Evolutionary conservation across 139 green algal species (phyloP).

Genomic region (Closterium sp.): DNA sequence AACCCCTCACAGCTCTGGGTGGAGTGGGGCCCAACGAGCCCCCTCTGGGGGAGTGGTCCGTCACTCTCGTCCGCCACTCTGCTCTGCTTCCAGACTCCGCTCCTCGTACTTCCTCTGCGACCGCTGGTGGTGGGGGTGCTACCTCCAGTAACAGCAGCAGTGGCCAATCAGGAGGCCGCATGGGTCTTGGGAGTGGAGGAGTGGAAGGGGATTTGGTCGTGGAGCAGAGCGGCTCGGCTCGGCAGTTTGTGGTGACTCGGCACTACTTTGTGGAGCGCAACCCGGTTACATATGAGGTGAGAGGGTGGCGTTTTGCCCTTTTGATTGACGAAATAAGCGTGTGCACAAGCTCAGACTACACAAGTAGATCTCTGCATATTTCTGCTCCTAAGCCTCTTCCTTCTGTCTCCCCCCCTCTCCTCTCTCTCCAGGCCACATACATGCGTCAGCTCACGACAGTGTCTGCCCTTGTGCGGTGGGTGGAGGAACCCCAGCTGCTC

Average conservation of each 20-base stretch:
- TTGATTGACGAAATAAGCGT: too few species aligned
- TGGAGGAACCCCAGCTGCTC: conserved; percentile 45
- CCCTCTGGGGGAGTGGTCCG: background rate
- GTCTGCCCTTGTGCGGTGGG: conserved; percentile 27
- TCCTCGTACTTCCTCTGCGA: background rate
- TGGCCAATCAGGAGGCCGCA: background rate
- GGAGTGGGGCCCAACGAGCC: background rate
- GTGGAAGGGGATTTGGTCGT: background rate
- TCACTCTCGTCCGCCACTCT: background rate
- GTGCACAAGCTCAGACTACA: too few species aligned
- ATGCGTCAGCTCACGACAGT: conserved; percentile 28
- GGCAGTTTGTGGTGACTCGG: conserved; percentile 43
- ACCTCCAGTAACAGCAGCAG: conserved; percentile 1
- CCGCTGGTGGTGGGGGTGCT: background rate
- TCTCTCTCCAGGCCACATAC: conserved; percentile 33
- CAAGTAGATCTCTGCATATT: too few species aligned
- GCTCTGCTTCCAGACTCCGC: background rate
- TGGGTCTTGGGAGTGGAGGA: too few species aligned
- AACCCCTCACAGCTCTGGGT: background rate
- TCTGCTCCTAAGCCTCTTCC: too few species aligned
- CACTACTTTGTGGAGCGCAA: conserved; percentile 33
- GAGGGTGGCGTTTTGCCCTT: background rate
- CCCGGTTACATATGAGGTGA: conserved; percentile 46
- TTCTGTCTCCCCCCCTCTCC: background rate
- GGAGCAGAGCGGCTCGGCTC: background rate